Conservation (phyloP, 2,329 filamentous ascomycete genomes). For the Exophiala sp. region DNA sequence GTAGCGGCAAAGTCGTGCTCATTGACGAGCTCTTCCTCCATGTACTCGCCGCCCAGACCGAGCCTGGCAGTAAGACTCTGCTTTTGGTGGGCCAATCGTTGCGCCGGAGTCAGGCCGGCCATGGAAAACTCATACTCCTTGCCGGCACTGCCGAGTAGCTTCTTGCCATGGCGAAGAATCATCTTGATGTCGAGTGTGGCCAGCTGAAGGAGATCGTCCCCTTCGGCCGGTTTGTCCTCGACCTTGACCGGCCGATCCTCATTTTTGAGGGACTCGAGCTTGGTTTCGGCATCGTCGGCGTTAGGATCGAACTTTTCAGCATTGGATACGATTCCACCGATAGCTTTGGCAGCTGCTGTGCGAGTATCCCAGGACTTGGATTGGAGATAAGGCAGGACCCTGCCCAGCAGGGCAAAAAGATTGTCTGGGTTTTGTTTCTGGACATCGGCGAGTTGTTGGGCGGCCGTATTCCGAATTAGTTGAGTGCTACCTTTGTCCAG, state of each 20-base stretch:
- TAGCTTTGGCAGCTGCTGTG: constrained; percentile 86
- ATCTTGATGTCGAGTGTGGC: constrained; percentile 71
- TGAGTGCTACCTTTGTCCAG: constrained; percentile 96
- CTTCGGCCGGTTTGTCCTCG: constrained; percentile 35
- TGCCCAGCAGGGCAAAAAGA: constrained; percentile 87
- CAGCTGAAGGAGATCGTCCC: constrained; percentile 66
- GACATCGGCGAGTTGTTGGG: constrained; percentile 93
- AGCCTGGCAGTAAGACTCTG: constrained; percentile 79
- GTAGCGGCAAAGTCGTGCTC: constrained; percentile 58
- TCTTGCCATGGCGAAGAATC: constrained; percentile 78
- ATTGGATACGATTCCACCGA: constrained; percentile 90
- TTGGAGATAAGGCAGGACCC: constrained; percentile 90
- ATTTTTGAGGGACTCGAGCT: constrained; percentile 52
- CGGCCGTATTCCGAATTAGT: constrained; percentile 93
- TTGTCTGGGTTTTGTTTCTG: constrained; percentile 98
- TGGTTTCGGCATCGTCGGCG: constrained; percentile 58
- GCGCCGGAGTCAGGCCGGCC: constrained; percentile 74
- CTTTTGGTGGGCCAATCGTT: constrained; percentile 81
- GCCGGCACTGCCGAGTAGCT: constrained; percentile 76
- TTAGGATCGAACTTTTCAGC: constrained; percentile 87
- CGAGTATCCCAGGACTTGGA: constrained; percentile 97
- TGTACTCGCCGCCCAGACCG: constrained; percentile 77
- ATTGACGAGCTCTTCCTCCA: constrained; percentile 77
- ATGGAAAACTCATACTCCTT: constrained; percentile 80
- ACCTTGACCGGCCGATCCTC: constrained; percentile 38